Percentiles rank a stretch among this genome's conserved stretches.
Evolutionary conservation across 2,329 filamentous ascomycete species (phyloP).

Genomic region (Fusarium sp.): DNA sequence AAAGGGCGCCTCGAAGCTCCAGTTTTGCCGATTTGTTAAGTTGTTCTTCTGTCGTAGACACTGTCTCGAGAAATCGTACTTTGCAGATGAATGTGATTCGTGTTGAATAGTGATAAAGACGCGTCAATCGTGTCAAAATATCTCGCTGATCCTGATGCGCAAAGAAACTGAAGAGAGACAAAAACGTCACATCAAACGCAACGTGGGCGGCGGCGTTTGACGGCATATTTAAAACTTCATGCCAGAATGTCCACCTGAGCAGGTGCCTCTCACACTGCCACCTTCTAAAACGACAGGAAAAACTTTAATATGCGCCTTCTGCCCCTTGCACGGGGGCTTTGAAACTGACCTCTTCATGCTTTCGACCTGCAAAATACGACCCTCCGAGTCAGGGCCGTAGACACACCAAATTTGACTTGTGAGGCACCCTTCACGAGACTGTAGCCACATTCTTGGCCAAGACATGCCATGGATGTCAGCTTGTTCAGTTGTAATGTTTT

Average conservation of each 20-base stretch:
- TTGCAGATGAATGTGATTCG: neutral
- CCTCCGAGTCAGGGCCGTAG: neutral
- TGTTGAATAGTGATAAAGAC: constrained; percentile 4
- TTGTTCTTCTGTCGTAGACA: neutral
- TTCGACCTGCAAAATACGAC: neutral
- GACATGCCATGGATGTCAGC: neutral
- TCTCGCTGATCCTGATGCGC: neutral
- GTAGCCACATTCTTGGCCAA: neutral
- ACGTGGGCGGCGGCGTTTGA: neutral
- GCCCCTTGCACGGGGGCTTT: neutral
- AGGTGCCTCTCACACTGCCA: neutral
- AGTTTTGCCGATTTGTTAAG: neutral
- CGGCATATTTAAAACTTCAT: neutral
- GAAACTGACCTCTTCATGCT: neutral
- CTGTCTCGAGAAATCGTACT: neutral
- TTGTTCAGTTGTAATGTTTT: neutral
- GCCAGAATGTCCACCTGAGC: neutral
- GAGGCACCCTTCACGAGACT: neutral
- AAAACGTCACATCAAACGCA: neutral
- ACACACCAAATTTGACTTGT: neutral
- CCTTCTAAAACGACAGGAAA: neutral
- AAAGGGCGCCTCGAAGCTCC: neutral
- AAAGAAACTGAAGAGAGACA: neutral
- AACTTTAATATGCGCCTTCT: constrained; percentile 4
- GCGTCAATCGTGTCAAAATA: neutral